These are phyloP conservation scores for Coemansia biformis DNA, from an alignment of 192 early-diverging fungal genomes.

Conservation along the genomic window DNA sequence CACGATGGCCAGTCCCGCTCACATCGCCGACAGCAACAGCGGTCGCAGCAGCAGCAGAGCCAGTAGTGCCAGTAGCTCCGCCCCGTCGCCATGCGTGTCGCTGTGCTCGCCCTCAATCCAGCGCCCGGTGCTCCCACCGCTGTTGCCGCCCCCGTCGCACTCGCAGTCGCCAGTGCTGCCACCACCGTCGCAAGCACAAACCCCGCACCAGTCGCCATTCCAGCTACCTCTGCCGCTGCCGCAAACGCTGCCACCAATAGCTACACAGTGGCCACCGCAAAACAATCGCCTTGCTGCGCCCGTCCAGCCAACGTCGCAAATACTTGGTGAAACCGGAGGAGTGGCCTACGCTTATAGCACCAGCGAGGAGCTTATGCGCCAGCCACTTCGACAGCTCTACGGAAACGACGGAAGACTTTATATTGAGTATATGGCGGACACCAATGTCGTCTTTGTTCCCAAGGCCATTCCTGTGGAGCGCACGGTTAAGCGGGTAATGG, in stretches of 20 bases:
- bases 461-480: constrained; percentile 3
- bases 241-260: no score
- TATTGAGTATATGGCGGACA: constrained; percentile 21
- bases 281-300: background rate
- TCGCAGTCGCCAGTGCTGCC: background rate
- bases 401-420: constrained; percentile 17
- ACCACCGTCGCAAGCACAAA: background rate
- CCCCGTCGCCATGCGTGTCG: no score
- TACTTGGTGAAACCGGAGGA: constrained; percentile 2
- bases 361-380: constrained; percentile 3
- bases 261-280: no score
- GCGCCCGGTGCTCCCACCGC: no score
- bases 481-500: background rate
- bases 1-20: no score
- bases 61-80: no score
- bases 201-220: no score
- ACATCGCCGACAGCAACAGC: no score
- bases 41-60: no score
- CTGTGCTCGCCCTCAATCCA: no score
- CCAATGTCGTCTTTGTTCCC: constrained; percentile 20
- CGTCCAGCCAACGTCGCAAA: constrained; percentile 8
- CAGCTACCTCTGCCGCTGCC: no score
- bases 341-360: constrained; percentile 3
- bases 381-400: constrained; percentile 15
- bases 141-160: background rate